phyloP scores from a whole-genome alignment of 192 early-diverging fungal genomes.

The Allomyces arbusculus region DNA sequence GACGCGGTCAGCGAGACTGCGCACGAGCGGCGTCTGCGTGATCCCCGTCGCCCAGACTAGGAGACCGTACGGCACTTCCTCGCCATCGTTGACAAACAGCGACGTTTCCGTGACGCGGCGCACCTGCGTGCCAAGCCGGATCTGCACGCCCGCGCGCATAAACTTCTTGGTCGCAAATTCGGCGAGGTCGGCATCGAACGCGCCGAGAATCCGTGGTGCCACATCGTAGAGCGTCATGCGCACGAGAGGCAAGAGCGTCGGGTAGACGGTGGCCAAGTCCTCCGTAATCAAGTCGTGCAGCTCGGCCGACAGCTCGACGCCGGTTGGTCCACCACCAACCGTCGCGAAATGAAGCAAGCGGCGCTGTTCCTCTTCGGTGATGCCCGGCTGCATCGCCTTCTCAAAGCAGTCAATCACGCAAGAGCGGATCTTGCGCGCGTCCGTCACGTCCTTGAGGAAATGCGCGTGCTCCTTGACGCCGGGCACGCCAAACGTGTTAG shows the following conservation, averaged over 20 bases:
- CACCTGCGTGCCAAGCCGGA: conserved; percentile 42
- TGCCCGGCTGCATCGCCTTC: conserved; percentile 41
- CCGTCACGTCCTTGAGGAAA: conserved; percentile 66
- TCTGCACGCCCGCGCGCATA: conserved; percentile 48
- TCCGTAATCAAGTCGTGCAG: conserved; percentile 67
- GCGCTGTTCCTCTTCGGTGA: conserved; percentile 38
- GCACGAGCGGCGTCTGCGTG: conserved; percentile 34
- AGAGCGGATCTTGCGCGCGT: conserved; percentile 64
- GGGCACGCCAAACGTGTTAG: conserved; percentile 66
- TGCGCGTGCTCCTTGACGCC: conserved; percentile 68
- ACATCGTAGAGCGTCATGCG: conserved; percentile 57
- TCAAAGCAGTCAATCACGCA: conserved; percentile 45
- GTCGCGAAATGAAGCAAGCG: conserved; percentile 59
- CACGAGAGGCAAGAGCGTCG: not conserved
- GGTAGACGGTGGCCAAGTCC: not conserved
- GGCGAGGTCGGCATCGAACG: conserved; percentile 51
- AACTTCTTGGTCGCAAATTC: conserved; percentile 58
- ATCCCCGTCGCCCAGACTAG: conserved; percentile 61
- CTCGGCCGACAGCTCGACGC: conserved; percentile 51
- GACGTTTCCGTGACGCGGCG: conserved; percentile 30
- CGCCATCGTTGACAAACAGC: conserved; percentile 28
- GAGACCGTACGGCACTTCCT: conserved; percentile 38
- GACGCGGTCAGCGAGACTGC: conserved; percentile 23
- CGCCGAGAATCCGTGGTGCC: conserved; percentile 50
- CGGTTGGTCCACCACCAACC: conserved; percentile 75